Percentiles rank a stretch among this genome's conserved stretches.
Evolutionary conservation across 2,329 filamentous ascomycete species (phyloP).

Genomic region (Cladobotryum protrusum): DNA sequence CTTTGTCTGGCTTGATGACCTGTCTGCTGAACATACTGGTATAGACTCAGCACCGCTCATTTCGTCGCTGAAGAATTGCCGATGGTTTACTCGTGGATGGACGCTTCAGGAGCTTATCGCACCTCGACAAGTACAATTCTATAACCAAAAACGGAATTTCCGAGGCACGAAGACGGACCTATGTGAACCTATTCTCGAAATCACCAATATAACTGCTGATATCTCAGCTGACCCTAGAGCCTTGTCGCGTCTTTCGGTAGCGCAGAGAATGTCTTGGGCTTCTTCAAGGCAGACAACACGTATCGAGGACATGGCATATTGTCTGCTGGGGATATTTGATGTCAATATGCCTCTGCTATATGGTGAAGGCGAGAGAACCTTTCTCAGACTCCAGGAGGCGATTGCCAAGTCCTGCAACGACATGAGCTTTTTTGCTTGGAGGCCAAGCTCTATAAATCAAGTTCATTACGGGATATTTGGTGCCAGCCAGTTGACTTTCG

Average conservation of each 20-base stretch:
- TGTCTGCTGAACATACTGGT: too few species aligned
- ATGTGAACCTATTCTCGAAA: too few species aligned
- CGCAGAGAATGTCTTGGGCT: constrained; percentile 19
- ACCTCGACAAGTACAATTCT: too few species aligned
- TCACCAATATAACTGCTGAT: too few species aligned
- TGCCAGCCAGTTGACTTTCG: constrained; percentile 3
- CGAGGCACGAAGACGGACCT: too few species aligned
- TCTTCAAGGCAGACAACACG: constrained; percentile 16
- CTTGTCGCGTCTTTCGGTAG: constrained; percentile 12
- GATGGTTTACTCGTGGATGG: too few species aligned
- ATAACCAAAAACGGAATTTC: too few species aligned
- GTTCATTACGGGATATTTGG: constrained; percentile 6
- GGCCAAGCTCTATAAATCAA: background rate
- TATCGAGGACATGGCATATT: constrained; percentile 20
- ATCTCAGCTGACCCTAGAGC: too few species aligned
- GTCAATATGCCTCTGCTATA: constrained; percentile 23
- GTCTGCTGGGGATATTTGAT: constrained; percentile 19
- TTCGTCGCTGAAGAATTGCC: too few species aligned
- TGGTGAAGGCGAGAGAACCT: constrained; percentile 15
- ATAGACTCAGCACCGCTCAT: too few species aligned
- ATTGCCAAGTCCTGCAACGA: constrained; percentile 14
- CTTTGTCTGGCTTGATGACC: too few species aligned
- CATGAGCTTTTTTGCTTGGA: constrained; percentile 7
- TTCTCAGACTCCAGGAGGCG: constrained; percentile 18
- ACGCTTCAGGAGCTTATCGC: too few species aligned